Evolutionary conservation across 1,284 basidiomycete genomes (phyloP).

Genomic region (Ustilago esculenta): DNA sequence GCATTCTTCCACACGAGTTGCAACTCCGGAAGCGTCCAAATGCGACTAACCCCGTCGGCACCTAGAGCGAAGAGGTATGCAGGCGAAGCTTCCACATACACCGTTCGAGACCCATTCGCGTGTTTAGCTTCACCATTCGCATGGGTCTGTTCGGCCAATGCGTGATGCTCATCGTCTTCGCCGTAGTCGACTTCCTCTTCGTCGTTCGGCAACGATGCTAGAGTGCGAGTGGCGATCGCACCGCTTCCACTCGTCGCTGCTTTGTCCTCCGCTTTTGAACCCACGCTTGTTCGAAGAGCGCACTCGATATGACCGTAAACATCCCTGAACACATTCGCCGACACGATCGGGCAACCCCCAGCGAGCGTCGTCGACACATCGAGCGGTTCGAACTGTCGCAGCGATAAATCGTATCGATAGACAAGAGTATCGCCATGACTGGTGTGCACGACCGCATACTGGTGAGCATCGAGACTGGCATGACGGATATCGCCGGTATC

Average conservation of each 20-base stretch:
- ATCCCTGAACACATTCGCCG: constrained; percentile 34
- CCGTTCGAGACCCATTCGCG: not conserved
- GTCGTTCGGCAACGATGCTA: constrained; percentile 10
- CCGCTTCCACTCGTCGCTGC: not conserved
- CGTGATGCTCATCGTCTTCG: constrained; percentile 37
- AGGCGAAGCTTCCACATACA: not conserved
- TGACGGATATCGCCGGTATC: constrained; percentile 7
- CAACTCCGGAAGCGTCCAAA: constrained; percentile 44
- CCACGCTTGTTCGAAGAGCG: not conserved
- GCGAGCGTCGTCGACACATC: constrained; percentile 1
- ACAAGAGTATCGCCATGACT: constrained; percentile 19
- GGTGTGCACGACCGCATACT: constrained; percentile 27
- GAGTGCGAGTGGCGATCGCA: not conserved
- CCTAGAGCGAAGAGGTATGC: constrained; percentile 32
- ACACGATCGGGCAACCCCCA: constrained; percentile 3
- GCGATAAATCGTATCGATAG: constrained; percentile 3
- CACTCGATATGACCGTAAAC: constrained; percentile 5
- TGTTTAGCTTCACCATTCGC: constrained; percentile 14
- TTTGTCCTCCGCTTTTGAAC: not conserved
- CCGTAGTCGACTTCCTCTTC: constrained; percentile 60
- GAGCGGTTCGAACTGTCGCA: constrained; percentile 9
- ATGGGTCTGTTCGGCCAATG: constrained; percentile 9
- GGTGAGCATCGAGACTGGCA: constrained; percentile 27
- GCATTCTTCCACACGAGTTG: constrained; percentile 32
- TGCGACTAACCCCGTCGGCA: constrained; percentile 5